Percentiles rank a stretch among this genome's conserved stretches.
phyloP scores from a whole-genome alignment of 2,329 filamentous ascomycete species.

The Basipetospora sp. region DNA sequence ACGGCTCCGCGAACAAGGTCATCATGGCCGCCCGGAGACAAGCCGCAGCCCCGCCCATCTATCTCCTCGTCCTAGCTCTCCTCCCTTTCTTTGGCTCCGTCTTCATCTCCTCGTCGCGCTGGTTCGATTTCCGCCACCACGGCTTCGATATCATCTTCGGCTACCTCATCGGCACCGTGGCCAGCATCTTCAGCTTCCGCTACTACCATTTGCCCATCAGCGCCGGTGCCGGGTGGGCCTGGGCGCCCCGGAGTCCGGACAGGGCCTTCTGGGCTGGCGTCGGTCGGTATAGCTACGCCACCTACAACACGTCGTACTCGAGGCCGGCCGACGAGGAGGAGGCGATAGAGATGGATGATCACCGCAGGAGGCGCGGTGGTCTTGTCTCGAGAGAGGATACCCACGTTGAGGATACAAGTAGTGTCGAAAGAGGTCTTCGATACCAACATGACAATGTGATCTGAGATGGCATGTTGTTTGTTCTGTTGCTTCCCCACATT shows the following conservation, averaged over 20 bases:
- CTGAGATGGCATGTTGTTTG: no score
- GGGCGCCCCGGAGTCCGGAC: constrained; percentile 60
- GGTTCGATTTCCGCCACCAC: constrained; percentile 77
- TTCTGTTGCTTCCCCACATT: no score
- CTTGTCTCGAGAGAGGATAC: neutral
- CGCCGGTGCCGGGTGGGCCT: constrained; percentile 75
- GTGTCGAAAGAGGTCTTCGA: no score
- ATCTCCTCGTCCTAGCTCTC: constrained; percentile 55
- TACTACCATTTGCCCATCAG: constrained; percentile 52
- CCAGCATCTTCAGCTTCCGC: constrained; percentile 61
- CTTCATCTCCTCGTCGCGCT: constrained; percentile 74
- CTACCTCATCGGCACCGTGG: constrained; percentile 58
- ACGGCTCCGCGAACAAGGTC: constrained; percentile 16
- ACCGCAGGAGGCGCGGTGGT: neutral
- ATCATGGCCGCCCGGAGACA: constrained; percentile 48
- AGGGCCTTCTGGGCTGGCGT: constrained; percentile 69
- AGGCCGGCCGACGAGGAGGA: constrained; percentile 6
- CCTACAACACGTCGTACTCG: constrained; percentile 16
- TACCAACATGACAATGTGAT: no score
- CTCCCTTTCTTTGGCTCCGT: constrained; percentile 60
- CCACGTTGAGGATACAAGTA: neutral
- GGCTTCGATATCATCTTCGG: constrained; percentile 87
- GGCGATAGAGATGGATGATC: constrained; percentile 2
- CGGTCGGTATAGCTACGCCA: constrained; percentile 43
- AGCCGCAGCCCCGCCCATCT: constrained; percentile 70